Evolutionary conservation across 371 early-diverging fungal species (phyloP).

Genomic region (Entomophthora muscae): DNA sequence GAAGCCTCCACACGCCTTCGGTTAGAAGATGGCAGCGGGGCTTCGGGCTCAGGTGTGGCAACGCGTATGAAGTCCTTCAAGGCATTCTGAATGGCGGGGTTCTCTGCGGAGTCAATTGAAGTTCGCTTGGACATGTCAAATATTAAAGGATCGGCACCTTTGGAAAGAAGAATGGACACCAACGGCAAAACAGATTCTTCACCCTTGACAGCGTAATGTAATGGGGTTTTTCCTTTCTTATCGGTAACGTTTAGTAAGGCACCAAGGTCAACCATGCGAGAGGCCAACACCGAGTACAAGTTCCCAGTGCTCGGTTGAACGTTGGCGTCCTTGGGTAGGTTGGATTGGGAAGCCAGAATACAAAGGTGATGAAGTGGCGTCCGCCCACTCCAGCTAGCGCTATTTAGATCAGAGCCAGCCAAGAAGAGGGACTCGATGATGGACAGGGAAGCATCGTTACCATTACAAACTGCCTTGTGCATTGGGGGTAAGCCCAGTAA

Average conservation of each 20-base stretch:
- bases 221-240: constrained; percentile 38
- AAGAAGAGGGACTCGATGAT: constrained; percentile 38
- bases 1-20: not conserved
- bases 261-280: constrained; percentile 30
- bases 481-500: constrained; percentile 38
- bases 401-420: constrained; percentile 46
- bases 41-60: not conserved
- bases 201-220: constrained; percentile 40
- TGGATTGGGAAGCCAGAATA: constrained; percentile 16
- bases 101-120: not conserved
- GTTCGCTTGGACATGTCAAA: not conserved
- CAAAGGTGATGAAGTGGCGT: constrained; percentile 43
- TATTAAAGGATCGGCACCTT: not conserved
- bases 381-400: constrained; percentile 37
- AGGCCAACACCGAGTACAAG: constrained; percentile 15
- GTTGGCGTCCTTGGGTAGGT: constrained; percentile 10
- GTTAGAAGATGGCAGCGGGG: not conserved
- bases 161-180: not conserved
- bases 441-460: constrained; percentile 35
- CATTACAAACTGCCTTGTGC: constrained; percentile 39
- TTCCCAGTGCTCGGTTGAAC: constrained; percentile 12
- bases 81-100: not conserved
- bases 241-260: constrained; percentile 37
- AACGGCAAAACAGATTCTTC: not conserved
- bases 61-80: not conserved